Base-by-base conservation (phyloP, 1,284 basidiomycete species). In the Sanghuangporus baumii region DNA sequence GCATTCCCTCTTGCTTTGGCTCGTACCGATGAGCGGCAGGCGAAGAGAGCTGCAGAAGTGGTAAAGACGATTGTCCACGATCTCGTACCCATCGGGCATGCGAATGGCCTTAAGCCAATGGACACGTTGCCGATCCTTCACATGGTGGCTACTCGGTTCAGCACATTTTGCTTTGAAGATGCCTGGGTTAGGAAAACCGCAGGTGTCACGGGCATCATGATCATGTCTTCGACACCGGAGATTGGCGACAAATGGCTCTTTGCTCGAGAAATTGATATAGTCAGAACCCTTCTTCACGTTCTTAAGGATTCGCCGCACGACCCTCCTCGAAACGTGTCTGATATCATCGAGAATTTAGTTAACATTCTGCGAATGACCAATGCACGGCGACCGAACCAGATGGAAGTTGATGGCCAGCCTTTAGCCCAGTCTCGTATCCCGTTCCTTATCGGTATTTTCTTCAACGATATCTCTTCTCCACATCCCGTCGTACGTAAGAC, bases 231-330 rank as follows among this genome's bases (percentile, higher is more conserved):
- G 60, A 85, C 87, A 14, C 83, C 89, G 1, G 83, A 88, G 23
- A 76, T 97, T 31, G 90, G 87, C 26, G 78, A 85, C 47, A 86
- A 84, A 67, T 97, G 95, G 93, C 82, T 96, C 56, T 82, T 85
- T 65, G 94, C 97, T 62, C 88, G 94, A 55, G 92, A 97, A 73
- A 83, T 93, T 51, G 96, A 99, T 69, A 87, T 98, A 66, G 86
- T 96, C 57, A 89, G 96, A 52, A 95, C 93, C 4, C 82, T 99
- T 38, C 79, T 99, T 52, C 96, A 96, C 71, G 91, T 96, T 66
- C 80, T 99, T 57, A 98, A 99, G 73, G 96, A 99, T 72, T 91
- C 98, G 72, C 96, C 97, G 0, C 85, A 86, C 67, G 96, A 99
- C 68, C 83, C 95, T 48, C 93, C 94, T 0, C 84, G 85, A 23